Percentiles rank a stretch among this genome's conserved stretches.
These are phyloP conservation scores for Cyathus olla DNA, from an alignment of 1,284 basidiomycete genomes.

Conservation along the genomic window DNA sequence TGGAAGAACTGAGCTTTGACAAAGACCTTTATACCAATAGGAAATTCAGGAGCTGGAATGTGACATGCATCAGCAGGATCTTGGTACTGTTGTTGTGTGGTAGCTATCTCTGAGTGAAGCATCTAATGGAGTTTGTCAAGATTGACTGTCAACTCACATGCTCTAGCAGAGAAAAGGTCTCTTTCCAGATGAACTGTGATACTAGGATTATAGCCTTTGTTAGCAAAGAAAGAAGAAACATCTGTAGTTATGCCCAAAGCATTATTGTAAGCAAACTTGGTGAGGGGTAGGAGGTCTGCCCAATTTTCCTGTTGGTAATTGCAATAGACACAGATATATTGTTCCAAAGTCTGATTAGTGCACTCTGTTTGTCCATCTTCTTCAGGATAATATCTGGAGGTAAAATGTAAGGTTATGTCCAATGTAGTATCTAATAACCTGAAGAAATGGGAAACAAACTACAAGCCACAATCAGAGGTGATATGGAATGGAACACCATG, in stretches of 20 bases:
- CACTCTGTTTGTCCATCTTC: slow-evolving; percentile 57
- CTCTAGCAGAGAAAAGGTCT: slow-evolving; percentile 11
- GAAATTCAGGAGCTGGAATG: background rate
- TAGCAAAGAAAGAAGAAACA: slow-evolving; percentile 13
- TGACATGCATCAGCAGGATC: background rate
- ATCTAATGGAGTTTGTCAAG: slow-evolving; percentile 13
- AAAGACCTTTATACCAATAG: background rate
- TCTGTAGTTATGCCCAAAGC: slow-evolving; percentile 1
- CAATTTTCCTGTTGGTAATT: slow-evolving; percentile 52
- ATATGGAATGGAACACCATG: slow-evolving; percentile 14
- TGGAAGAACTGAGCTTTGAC: slow-evolving; percentile 9
- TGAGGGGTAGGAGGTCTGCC: slow-evolving; percentile 41
- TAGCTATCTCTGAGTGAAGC: background rate
- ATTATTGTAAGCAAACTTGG: slow-evolving; percentile 33
- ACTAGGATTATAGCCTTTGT: slow-evolving; percentile 44
- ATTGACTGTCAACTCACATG: slow-evolving; percentile 15
- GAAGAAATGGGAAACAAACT: slow-evolving; percentile 22
- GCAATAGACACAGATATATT: slow-evolving; percentile 42
- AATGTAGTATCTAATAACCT: slow-evolving; percentile 11
- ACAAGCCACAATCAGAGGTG: slow-evolving; percentile 12
- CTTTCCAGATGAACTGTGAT: slow-evolving; percentile 18
- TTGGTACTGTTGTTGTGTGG: slow-evolving; percentile 1
- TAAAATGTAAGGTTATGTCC: slow-evolving; percentile 17
- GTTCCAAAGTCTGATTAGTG: slow-evolving; percentile 52
- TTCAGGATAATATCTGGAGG: slow-evolving; percentile 49